Evolutionary conservation across 2,329 filamentous ascomycete genomes (phyloP), one percentile per base, ranked within the genome.

Genomic region (Lecanicillium sp.): DNA sequence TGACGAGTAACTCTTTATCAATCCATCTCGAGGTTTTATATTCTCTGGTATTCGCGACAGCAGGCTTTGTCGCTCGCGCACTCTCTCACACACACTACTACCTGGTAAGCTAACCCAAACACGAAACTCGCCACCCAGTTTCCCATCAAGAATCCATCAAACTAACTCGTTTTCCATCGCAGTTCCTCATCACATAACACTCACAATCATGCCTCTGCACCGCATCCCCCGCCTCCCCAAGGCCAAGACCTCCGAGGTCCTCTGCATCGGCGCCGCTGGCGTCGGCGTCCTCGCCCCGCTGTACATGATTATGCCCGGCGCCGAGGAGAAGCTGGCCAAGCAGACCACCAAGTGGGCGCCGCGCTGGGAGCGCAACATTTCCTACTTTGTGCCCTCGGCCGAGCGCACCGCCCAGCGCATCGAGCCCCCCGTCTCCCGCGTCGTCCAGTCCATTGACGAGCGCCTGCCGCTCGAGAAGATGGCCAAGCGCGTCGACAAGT

Each of bases 261-360:
- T 73, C 49, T 68, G 64, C 57, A 73, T 74, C 54, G 69, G 70
- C 41, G 62, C 70, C 29, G 74, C 73, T 17, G 72, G 73, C 43
- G 61, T 75, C 43, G 65, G 59, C 33, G 70, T 65, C 47, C 66
- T 79, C 40, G 67, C 72, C 2, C 74, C 74, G 19, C 65, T 79
- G 50, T 77, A 75, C 60, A 64, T 77, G 50, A 62, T 76, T 51
- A 62, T 74, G 41, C 74, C 74, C 18, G 71, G 72, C 27, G 71
- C 71, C 42, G 68, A 75, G 46, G 71, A 77, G 54, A 66, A 66
- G 31, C 54, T 78, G 27, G 66, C 71, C 39, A 58, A 59, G 17
- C 72, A 76, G 55, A 78, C 74, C 4, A 61, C 64, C 42, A 68
- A 70, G 49, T 78, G 74, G 74, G 74, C 74, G 4, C 72, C 73